These are phyloP conservation scores for Sugiyamaella marilandica DNA, from an alignment of 805 yeast genomes.

Conservation along the genomic window DNA sequence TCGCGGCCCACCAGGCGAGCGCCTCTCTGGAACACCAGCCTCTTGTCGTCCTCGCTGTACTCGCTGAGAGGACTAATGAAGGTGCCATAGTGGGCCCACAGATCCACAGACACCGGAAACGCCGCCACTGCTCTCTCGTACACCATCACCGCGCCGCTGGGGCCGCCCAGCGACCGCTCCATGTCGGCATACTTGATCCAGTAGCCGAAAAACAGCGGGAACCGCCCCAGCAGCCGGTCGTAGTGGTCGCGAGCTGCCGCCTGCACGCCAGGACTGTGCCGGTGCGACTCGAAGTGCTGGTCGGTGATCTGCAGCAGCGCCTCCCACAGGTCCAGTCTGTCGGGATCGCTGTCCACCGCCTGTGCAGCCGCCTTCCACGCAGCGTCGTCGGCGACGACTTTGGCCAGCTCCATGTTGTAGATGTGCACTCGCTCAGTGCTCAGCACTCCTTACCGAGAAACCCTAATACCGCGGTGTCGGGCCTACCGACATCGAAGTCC, in stretches of 20 bases:
- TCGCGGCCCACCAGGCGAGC: slow-evolving; percentile 55
- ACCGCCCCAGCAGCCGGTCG: slow-evolving; percentile 30
- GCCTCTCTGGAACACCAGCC: slow-evolving; percentile 43
- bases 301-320: slow-evolving; percentile 9
- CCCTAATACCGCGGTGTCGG: no score
- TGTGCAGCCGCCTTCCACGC: slow-evolving; percentile 15
- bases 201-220: slow-evolving; percentile 38
- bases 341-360: slow-evolving; percentile 15
- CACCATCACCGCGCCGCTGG: slow-evolving; percentile 21
- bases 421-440: no score
- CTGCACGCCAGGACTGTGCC: background rate
- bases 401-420: slow-evolving; percentile 1
- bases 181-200: slow-evolving; percentile 38
- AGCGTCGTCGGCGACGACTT: background rate
- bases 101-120: slow-evolving; percentile 31
- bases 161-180: slow-evolving; percentile 18
- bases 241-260: slow-evolving; percentile 20
- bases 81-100: slow-evolving; percentile 29
- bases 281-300: background rate
- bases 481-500: no score
- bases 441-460: no score
- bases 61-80: slow-evolving; percentile 15
- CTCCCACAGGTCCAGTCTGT: slow-evolving; percentile 20
- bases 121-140: slow-evolving; percentile 36
- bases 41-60: slow-evolving; percentile 4